Conservation (phyloP, 148 eudicot genomes). For the Oxyria digyna region DNA sequence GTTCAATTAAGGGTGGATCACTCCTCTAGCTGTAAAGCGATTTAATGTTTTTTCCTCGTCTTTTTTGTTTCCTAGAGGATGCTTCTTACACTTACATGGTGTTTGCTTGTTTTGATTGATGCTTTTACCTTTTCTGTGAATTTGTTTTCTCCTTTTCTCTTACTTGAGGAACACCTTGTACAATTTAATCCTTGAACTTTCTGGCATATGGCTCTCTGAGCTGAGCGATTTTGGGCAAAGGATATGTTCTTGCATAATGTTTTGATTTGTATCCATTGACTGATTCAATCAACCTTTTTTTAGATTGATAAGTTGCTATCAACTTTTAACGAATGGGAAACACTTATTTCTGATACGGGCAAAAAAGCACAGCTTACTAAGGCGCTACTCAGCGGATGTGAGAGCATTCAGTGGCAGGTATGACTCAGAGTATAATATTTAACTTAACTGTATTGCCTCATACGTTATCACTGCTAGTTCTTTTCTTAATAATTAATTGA, state of each 20-base stretch:
- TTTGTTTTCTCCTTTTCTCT: neutral
- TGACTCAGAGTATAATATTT: neutral
- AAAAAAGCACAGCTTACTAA: conserved; percentile 37
- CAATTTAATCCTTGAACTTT: neutral
- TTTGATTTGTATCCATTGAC: neutral
- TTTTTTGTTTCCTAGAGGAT: neutral
- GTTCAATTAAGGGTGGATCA: neutral
- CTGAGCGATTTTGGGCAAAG: neutral
- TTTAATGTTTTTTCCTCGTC: neutral
- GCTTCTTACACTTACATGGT: neutral
- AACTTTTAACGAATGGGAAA: conserved; percentile 68
- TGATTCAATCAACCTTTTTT: conserved; percentile 7
- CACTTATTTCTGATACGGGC: conserved; percentile 27
- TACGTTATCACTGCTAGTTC: neutral
- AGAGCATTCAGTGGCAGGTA: conserved; percentile 96
- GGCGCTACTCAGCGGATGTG: conserved; percentile 53
- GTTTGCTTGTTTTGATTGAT: neutral
- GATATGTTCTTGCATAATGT: neutral
- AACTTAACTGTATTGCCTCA: neutral
- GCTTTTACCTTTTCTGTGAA: neutral
- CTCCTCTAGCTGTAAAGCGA: neutral
- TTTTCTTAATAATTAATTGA: neutral
- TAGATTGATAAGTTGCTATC: conserved; percentile 75
- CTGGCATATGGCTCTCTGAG: neutral
- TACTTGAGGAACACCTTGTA: neutral